phyloP scores from a whole-genome alignment of 129 eudicot species.

The Tanacetum coccineum region DNA sequence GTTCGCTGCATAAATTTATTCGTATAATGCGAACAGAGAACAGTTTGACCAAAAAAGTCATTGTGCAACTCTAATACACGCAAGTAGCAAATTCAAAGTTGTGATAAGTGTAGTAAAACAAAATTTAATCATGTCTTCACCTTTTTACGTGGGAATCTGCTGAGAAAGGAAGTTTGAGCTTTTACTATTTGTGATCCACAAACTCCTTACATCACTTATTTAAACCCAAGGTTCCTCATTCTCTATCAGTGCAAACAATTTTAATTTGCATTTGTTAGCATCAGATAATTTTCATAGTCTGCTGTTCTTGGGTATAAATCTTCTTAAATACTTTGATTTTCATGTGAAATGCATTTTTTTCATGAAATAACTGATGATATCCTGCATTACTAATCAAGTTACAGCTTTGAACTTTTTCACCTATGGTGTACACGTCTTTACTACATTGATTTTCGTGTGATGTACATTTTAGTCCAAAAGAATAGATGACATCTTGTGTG shows the following conservation, averaged over 20 bases:
- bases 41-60: slow-evolving; percentile 10
- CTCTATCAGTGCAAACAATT: slow-evolving; percentile 3
- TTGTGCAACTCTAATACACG: neutral
- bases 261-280: neutral
- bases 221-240: slow-evolving; percentile 24
- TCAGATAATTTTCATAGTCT: slow-evolving; percentile 8
- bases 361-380: neutral
- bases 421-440: slow-evolving; percentile 7
- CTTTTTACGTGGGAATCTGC: slow-evolving; percentile 22
- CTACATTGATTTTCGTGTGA: neutral
- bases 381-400: slow-evolving; percentile 2
- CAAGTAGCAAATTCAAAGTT: slow-evolving; percentile 16
- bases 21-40: neutral
- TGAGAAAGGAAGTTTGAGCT: slow-evolving; percentile 20
- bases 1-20: slow-evolving; percentile 9
- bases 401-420: neutral
- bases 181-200: slow-evolving; percentile 28
- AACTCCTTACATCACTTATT: slow-evolving; percentile 31
- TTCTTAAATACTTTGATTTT: slow-evolving; percentile 10
- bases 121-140: slow-evolving; percentile 20
- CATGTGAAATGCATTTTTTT: neutral
- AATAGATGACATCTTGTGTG: neutral
- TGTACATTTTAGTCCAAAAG: neutral
- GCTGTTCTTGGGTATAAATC: slow-evolving; percentile 19
- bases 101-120: slow-evolving; percentile 22